Evolutionary conservation across 108 stramenopile species (phyloP).

Genomic region (Epithemia pelagica): DNA sequence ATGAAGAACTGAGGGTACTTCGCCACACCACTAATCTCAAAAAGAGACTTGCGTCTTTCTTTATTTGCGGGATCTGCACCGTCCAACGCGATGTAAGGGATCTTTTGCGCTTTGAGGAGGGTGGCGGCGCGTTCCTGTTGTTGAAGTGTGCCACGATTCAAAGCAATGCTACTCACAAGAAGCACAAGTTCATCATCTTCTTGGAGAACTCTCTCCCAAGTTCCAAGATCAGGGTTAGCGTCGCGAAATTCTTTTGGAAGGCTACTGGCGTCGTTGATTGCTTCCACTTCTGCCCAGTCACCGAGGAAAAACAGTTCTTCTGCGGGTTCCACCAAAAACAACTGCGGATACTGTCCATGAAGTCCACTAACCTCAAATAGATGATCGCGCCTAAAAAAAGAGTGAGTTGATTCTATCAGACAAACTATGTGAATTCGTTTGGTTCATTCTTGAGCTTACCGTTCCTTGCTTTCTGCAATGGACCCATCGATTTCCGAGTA

Average conservation of each 20-base stretch:
- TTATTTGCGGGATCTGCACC: slow-evolving; percentile 9
- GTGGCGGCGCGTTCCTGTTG: slow-evolving; percentile 2
- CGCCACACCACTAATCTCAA: slow-evolving; percentile 25
- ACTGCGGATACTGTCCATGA: slow-evolving; percentile 40
- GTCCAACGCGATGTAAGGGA: slow-evolving; percentile 1
- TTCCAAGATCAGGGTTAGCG: slow-evolving; percentile 38
- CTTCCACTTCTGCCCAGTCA: background rate
- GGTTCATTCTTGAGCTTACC: slow-evolving; percentile 8
- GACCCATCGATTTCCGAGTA: slow-evolving; percentile 46
- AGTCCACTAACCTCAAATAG: slow-evolving; percentile 32
- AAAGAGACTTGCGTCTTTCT: slow-evolving; percentile 18
- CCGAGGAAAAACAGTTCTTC: background rate
- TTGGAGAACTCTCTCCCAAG: slow-evolving; percentile 37
- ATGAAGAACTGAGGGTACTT: slow-evolving; percentile 38
- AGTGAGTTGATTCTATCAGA: background rate
- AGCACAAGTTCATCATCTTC: slow-evolving; percentile 1
- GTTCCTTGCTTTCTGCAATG: slow-evolving; percentile 26
- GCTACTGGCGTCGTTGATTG: slow-evolving; percentile 1
- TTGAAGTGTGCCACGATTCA: background rate
- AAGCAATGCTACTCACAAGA: background rate
- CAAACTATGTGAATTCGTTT: background rate
- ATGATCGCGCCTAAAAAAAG: slow-evolving; percentile 11
- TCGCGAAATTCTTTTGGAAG: slow-evolving; percentile 40
- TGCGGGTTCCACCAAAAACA: slow-evolving; percentile 20
- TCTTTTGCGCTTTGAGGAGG: background rate